Conservation (phyloP, 768 basidiomycete species). For the Gyrodon lividus region DNA sequence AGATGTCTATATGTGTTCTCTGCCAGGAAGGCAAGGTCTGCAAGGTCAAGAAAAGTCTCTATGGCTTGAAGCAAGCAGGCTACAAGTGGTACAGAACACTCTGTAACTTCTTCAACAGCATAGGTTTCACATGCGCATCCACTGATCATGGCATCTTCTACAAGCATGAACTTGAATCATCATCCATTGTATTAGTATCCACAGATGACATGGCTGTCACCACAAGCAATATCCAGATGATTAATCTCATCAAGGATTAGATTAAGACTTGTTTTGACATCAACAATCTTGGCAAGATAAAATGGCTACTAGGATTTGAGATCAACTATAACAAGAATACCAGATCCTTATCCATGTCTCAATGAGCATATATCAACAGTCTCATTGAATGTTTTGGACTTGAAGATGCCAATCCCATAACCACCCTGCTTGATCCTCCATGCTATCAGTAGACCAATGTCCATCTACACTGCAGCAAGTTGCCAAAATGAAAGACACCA, state of each 20-base stretch:
- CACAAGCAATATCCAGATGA: not conserved
- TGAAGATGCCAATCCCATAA: accelerated
- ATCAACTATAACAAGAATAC: slow-evolving; percentile 18
- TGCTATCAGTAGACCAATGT: not conserved
- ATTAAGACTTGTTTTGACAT: slow-evolving; percentile 30
- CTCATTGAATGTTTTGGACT: not conserved
- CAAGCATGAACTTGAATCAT: not conserved
- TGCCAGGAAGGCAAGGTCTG: slow-evolving; percentile 19
- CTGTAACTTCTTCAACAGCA: not conserved
- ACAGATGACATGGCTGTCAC: slow-evolving; percentile 6
- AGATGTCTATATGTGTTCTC: slow-evolving; percentile 24
- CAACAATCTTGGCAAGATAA: slow-evolving; percentile 28
- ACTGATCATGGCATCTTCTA: slow-evolving; percentile 5
- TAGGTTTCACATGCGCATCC: slow-evolving; percentile 1
- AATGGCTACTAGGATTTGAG: slow-evolving; percentile 34
- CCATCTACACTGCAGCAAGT: not conserved
- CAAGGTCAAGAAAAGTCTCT: slow-evolving; percentile 26
- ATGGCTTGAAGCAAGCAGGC: slow-evolving; percentile 32
- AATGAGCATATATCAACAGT: slow-evolving; percentile 26
- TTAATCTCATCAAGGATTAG: slow-evolving; percentile 7
- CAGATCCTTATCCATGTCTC: slow-evolving; percentile 28
- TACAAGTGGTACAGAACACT: slow-evolving; percentile 21
- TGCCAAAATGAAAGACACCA: slow-evolving; percentile 4
- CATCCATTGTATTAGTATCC: not conserved
- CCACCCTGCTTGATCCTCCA: not conserved